Percentiles rank a stretch among this genome's conserved stretches.
phyloP scores from a whole-genome alignment of 2,329 filamentous ascomycete genomes.

The Rutstroemia sp. region DNA sequence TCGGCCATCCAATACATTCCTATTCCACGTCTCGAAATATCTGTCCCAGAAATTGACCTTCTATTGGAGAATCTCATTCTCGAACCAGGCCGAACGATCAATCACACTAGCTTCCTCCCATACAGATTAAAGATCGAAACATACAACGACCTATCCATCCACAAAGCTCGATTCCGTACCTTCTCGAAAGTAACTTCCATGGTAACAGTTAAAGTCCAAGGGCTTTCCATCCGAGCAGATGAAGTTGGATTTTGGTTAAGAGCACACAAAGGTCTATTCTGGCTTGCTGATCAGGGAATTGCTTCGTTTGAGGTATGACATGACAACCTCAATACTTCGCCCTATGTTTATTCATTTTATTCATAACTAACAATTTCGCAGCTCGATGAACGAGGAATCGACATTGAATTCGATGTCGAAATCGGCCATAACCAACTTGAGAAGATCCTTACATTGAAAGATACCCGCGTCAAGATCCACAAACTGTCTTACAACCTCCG shows the following conservation, averaged over 20 bases:
- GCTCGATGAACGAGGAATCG: conserved; percentile 80
- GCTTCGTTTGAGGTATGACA: conserved; percentile 57
- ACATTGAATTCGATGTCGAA: conserved; percentile 78
- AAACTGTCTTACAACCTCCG: conserved; percentile 74
- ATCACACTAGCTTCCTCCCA: conserved; percentile 82
- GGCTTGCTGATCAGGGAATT: conserved; percentile 74
- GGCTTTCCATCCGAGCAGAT: conserved; percentile 74
- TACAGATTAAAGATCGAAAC: conserved; percentile 76
- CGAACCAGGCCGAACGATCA: conserved; percentile 78
- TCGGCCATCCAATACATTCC: conserved; percentile 78
- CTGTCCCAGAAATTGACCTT: conserved; percentile 75
- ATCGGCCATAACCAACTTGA: conserved; percentile 72
- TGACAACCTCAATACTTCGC: neutral
- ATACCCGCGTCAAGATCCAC: conserved; percentile 75
- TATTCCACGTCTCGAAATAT: conserved; percentile 83
- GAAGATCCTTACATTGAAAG: conserved; percentile 69
- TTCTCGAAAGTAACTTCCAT: conserved; percentile 57
- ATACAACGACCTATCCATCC: conserved; percentile 78
- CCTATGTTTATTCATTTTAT: neutral
- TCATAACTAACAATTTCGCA: neutral
- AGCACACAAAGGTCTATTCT: conserved; percentile 66
- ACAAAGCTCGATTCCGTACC: conserved; percentile 67
- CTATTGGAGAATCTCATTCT: conserved; percentile 86
- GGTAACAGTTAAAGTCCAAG: conserved; percentile 71
- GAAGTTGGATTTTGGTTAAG: conserved; percentile 89